Evolutionary conservation across 108 stramenopile species (phyloP), one percentile per base, ranked within the genome.

Genomic region (Chaetoceros tenuissimus): DNA sequence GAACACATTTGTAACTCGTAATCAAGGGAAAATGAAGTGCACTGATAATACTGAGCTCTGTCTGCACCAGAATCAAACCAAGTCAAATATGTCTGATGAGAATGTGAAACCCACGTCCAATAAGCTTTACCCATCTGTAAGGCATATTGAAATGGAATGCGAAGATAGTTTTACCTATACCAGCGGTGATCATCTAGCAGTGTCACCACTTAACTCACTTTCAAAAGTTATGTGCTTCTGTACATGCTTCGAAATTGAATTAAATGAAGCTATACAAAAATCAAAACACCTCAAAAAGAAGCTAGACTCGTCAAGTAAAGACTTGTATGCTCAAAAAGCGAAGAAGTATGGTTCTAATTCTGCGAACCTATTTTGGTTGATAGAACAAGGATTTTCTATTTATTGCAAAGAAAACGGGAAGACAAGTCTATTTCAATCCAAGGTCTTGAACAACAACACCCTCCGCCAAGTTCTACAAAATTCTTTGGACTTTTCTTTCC

Each of bases 161-260:
- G 31, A 28, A n/a, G 31, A 57, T 2, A 2, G 31, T 7, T 21
- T 40, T 2, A 1, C 34, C 23, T 57, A 57, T 23, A n/a, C 2
- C 3, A 24, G 31, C 2, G 56, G 56, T 7, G 56, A 57, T 43
- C 56, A 57, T 40, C 2, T 57, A 18, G 31, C 31, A 2, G 56
- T 57, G 2, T 18, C n/a, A 1, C 56, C 56, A 30, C n/a, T 57
- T 28, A 57, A 57, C 25, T 40, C 31, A 19, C 34, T 40, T 1
- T 2, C 31, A 43, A 2, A 7, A 3, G 46, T 57, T 18, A 2
- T 20, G 20, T 31, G 56, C 1, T 46, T 57, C 13, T 28, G 2
- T 2, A 40, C 31, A 1, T 57, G 56, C 46, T 46, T 57, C 7
- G 28, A 7, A 2, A 7, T 40, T 2, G 56, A 57, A 7, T 18